Evolutionary conservation across 2,329 filamentous ascomycete genomes (phyloP), one percentile per base, ranked within the genome.

Genomic region (Fusarium foetens): DNA sequence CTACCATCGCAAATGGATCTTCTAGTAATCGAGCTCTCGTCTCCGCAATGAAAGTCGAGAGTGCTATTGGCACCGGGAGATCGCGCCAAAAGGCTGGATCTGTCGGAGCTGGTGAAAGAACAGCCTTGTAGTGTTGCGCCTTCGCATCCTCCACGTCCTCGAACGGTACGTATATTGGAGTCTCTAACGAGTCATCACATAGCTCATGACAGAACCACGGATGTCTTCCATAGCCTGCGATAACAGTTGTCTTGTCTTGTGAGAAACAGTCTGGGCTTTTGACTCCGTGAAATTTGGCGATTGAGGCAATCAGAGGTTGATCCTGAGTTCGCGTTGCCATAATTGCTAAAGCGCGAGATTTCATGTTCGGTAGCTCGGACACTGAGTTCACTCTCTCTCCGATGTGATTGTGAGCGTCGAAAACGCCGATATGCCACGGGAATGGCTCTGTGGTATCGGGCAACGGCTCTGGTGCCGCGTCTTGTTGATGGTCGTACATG

Each of bases 1-100:
- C 93, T 2, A 95, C 83, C 3, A 94, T 84, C 1, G 92, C 90
- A 3, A 86, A 77, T 3, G 90, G 90, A 58, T 91, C 86, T 11
- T 82, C 81, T 21, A 85, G 74, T 0, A 94, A 83, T 19, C 89
- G 84, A 2, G 70, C 70, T 16, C 85, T 85, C 0, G 89, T 91
- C 69, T 90, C 84, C 0, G 80, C 69, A 1, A 93, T 80, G 66
- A 91, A 90, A 1, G 78, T 63, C 0, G 86, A 89, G 10, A 93
- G 84, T 1, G 89, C 84, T 4, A 80, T 82, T 1, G 92, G 91
- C 17, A 87, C 82, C 0, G 90, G 90, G 1, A 93, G 83, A 21
- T 74, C 80, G 13, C 77, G 74, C 67, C 67, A 75, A 21, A 76
- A 77, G 1, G 54, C 61, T 9, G 68, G 67, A 2, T 77, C 73